Conservation (phyloP, 1,284 basidiomycete species). For the Entoloma clypeatum region DNA sequence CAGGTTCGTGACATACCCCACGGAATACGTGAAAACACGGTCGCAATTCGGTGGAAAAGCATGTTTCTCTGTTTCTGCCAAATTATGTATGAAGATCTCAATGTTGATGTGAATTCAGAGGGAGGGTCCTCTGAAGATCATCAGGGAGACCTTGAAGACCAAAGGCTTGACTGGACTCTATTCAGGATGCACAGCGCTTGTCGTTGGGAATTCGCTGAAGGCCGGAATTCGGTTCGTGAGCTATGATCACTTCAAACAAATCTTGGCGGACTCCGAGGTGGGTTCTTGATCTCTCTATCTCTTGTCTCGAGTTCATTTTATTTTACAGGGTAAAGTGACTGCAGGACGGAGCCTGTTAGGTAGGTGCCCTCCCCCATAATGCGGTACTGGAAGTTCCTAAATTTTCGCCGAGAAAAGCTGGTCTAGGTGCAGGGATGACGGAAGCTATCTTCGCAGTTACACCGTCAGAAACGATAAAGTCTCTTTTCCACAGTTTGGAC, state of each 20-base stretch:
- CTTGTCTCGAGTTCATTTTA: conserved; percentile 11
- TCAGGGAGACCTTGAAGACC: conserved; percentile 64
- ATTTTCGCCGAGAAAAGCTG: conserved; percentile 51
- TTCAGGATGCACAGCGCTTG: conserved; percentile 81
- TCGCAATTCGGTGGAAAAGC: conserved; percentile 80
- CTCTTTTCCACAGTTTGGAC: conserved; percentile 24
- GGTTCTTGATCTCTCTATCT: conserved; percentile 18
- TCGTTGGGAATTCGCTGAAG: conserved; percentile 88
- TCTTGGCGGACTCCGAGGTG: conserved; percentile 82
- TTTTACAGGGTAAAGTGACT: conserved; percentile 78
- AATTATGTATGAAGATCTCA: conserved; percentile 4
- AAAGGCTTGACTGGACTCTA: conserved; percentile 80
- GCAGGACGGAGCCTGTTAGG: conserved; percentile 81
- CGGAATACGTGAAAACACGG: conserved; percentile 89
- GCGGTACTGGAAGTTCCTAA: conserved; percentile 1
- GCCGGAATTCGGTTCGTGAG: conserved; percentile 94
- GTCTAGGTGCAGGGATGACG: conserved; percentile 91
- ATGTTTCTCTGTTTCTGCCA: conserved; percentile 13
- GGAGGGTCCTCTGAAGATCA: conserved; percentile 65
- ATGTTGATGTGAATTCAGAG: conserved; percentile 35
- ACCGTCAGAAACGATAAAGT: conserved; percentile 99
- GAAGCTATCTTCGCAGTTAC: conserved; percentile 96
- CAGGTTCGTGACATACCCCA: conserved; percentile 84
- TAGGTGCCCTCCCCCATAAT: conserved; percentile 37
- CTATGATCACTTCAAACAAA: conserved; percentile 90